These are phyloP conservation scores for Conringia planisiliqua DNA, from an alignment of 345 rosid genomes.

Conservation along the genomic window DNA sequence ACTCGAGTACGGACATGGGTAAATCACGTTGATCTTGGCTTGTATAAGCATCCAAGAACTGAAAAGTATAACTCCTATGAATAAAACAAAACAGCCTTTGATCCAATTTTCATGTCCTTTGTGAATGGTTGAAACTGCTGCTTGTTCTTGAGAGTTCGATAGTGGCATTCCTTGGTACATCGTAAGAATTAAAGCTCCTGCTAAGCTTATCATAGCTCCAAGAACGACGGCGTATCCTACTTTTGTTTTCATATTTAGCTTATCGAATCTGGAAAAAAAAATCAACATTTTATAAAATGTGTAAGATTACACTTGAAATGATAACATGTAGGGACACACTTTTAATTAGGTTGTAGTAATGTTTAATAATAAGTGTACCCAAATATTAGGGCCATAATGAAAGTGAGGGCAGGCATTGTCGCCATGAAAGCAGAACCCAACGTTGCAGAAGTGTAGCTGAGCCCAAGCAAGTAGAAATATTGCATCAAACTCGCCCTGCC, in stretches of 20 bases:
- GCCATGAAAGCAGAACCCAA: slow-evolving; percentile 57
- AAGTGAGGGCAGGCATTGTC: slow-evolving; percentile 57
- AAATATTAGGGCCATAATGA: slow-evolving; percentile 60
- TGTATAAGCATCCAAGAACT: slow-evolving; percentile 58
- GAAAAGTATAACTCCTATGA: slow-evolving; percentile 34
- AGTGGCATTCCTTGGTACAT: slow-evolving; percentile 51
- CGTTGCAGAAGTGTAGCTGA: slow-evolving; percentile 62
- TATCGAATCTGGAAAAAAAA: too few species aligned
- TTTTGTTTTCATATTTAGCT: slow-evolving; percentile 38
- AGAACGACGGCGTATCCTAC: slow-evolving; percentile 42
- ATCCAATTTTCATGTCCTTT: slow-evolving; percentile 40
- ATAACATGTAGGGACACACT: too few species aligned
- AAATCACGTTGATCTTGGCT: slow-evolving; percentile 44
- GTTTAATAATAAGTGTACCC: slow-evolving; percentile 44
- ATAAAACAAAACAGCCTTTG: slow-evolving; percentile 42
- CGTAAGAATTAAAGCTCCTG: slow-evolving; percentile 49
- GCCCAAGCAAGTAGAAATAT: slow-evolving; percentile 59
- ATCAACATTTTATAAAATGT: too few species aligned
- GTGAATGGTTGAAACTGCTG: slow-evolving; percentile 8
- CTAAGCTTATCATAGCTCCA: slow-evolving; percentile 49
- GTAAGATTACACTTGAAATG: too few species aligned
- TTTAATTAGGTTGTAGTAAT: too few species aligned
- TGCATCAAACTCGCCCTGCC: slow-evolving; percentile 63
- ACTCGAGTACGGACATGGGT: slow-evolving; percentile 60
- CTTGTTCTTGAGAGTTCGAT: background rate